phyloP scores from a whole-genome alignment of 2,329 filamentous ascomycete species.

The Saccharata proteae region DNA sequence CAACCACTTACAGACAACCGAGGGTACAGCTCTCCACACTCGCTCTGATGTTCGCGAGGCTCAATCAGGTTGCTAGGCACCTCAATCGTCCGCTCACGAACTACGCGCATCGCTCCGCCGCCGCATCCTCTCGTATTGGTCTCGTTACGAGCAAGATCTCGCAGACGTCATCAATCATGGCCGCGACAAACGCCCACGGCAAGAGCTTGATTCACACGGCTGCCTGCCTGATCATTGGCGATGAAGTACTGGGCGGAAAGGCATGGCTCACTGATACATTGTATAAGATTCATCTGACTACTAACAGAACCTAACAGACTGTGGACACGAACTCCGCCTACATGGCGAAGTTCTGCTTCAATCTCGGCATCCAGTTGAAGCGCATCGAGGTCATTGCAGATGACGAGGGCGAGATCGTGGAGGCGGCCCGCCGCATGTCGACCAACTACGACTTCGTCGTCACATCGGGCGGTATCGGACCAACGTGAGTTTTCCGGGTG shows the following conservation, averaged over 20 bases:
- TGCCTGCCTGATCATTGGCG: conserved; percentile 89
- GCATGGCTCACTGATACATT: conserved; percentile 26
- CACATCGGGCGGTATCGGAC: conserved; percentile 89
- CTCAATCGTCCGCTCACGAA: conserved; percentile 51
- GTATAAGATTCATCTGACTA: too few species aligned
- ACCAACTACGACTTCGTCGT: conserved; percentile 86
- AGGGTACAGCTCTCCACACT: too few species aligned
- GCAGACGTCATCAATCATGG: conserved; percentile 31
- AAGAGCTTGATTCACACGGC: conserved; percentile 72
- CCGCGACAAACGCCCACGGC: conserved; percentile 35
- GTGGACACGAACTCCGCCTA: conserved; percentile 55
- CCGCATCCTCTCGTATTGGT: conserved; percentile 22
- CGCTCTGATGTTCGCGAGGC: conserved; percentile 59
- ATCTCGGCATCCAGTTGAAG: conserved; percentile 57
- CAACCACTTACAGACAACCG: too few species aligned
- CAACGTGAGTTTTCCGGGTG: conserved; percentile 53
- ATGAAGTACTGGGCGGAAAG: conserved; percentile 92
- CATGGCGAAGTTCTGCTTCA: conserved; percentile 55
- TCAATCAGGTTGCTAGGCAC: conserved; percentile 63
- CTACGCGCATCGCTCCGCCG: conserved; percentile 38
- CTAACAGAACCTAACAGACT: conserved; percentile 35
- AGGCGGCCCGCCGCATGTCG: conserved; percentile 80
- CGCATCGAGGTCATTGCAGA: conserved; percentile 88
- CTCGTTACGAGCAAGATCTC: conserved; percentile 18
- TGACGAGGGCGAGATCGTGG: conserved; percentile 79